Base-by-base conservation (phyloP, 768 basidiomycete genomes). In the Hydnum rufescens region DNA sequence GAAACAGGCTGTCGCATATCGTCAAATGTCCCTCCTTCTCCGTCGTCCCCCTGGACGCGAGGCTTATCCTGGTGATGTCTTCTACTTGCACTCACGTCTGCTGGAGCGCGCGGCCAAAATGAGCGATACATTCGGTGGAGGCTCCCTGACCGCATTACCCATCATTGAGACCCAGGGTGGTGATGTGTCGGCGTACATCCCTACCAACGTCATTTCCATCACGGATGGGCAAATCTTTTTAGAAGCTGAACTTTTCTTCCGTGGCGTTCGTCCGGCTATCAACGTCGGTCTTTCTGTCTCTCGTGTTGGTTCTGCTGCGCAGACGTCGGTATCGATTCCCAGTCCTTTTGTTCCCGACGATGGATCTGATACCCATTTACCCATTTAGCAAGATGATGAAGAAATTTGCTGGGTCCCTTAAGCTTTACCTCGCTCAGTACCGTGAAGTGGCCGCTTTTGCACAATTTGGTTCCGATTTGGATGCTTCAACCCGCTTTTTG, bases 241-340 rank as follows among this genome's bases (percentile, higher is more conserved):
- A 83, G 93, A 97, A 69, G 90, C 93, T 63, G 93, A 96, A 68
- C 82, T 96, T 65, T 99, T 99, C 90, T 96, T 99, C 90, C 92
- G 95, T 75, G 95, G 95, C 80, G 84, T 96, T 60, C 88, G 93
- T 66, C 93, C 95, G 52, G 95, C 95, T 60, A 97, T 97, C 70
- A 97, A 97, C 73, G 95, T 99, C 75, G 95, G 95, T 92, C 88
- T 97, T 57, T 99, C 95, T 55, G 95, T 99, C 60, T 99, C 95
- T 57, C 95, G 95, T 78, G 95, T 99, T 73, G 95, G 95, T 64
- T 97, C 93, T 44, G 93, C 95, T 63, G 95, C 95, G 64, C 95
- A 99, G 74, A 96, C 93, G 92, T 96, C 70, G 66, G 84, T 70
- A 2, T 39, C 30, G n/a, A n/a, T 32, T 13, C 13, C 36, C 36